phyloP scores from a whole-genome alignment of 352 stramenopile genomes.

The Pythium insidiosum region DNA sequence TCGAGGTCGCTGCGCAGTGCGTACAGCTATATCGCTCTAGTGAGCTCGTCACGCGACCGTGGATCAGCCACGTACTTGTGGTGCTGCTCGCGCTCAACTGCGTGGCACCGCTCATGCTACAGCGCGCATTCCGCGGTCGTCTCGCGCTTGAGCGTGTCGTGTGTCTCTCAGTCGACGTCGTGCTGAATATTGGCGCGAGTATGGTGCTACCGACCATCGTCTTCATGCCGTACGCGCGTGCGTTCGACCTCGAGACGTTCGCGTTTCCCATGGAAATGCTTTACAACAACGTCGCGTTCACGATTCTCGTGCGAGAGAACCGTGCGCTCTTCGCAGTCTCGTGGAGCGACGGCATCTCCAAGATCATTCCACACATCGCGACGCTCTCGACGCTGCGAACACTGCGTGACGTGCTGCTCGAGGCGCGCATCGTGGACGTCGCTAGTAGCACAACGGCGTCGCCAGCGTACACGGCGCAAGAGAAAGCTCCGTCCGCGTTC shows the following conservation, averaged over 20 bases:
- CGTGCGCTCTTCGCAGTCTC: conserved; percentile 14
- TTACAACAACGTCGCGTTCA: conserved; percentile 20
- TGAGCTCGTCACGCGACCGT: conserved; percentile 4
- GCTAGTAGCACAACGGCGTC: too few species aligned
- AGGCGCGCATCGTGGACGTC: too few species aligned
- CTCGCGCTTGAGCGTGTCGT: conserved; percentile 6
- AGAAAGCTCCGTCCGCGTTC: too few species aligned
- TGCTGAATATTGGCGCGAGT: conserved; percentile 11
- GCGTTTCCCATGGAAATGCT: conserved; percentile 9
- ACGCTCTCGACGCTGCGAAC: neutral
- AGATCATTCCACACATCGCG: conserved; percentile 15
- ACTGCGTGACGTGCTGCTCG: neutral
- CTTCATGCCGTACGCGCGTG: conserved; percentile 13
- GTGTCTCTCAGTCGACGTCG: conserved; percentile 6
- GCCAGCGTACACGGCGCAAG: too few species aligned
- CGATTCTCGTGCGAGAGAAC: conserved; percentile 16
- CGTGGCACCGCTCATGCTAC: conserved; percentile 3
- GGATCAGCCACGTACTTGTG: conserved; percentile 14
- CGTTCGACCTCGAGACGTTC: conserved; percentile 8
- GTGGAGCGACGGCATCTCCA: conserved; percentile 7
- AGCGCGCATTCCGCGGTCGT: neutral
- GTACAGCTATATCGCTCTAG: conserved; percentile 12
- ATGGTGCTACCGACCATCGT: conserved; percentile 13
- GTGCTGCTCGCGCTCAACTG: conserved; percentile 8
- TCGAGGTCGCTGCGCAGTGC: conserved; percentile 8